Evolutionary conservation across 352 stramenopile genomes (phyloP).

Genomic region (Phytopythium montanum): DNA sequence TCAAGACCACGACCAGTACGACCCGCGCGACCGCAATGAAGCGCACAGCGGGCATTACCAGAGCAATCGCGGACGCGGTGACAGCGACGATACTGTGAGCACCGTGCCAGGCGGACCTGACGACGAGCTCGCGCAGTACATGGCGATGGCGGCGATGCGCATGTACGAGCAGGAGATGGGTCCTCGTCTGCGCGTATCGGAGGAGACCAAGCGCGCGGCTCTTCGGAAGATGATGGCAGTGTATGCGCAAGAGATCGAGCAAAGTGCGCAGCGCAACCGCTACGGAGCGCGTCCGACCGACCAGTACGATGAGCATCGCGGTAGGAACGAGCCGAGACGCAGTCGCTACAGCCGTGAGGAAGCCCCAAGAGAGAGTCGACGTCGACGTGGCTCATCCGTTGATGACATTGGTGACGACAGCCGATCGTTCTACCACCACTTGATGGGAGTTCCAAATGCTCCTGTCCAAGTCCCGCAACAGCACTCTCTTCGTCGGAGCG

Average conservation of each 20-base stretch:
- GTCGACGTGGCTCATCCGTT: constrained; percentile 3
- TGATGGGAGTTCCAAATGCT: constrained; percentile 1
- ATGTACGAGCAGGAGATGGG: constrained; percentile 70
- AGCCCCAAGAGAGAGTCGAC: background rate
- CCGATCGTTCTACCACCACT: constrained; percentile 3
- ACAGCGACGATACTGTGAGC: background rate
- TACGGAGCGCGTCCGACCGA: background rate
- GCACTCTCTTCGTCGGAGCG: constrained; percentile 8
- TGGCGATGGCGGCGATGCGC: constrained; percentile 75
- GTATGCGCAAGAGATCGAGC: constrained; percentile 67
- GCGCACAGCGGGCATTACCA: background rate
- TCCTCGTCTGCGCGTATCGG: constrained; percentile 31
- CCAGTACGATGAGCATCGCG: background rate
- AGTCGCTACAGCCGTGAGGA: constrained; percentile 16
- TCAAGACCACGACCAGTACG: background rate
- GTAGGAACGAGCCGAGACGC: background rate
- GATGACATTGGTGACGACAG: constrained; percentile 8
- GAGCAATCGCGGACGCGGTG: background rate
- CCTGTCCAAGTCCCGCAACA: background rate
- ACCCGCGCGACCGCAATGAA: background rate
- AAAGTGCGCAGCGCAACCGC: constrained; percentile 6
- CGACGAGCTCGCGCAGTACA: constrained; percentile 48
- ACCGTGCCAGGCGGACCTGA: background rate
- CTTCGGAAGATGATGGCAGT: constrained; percentile 76
- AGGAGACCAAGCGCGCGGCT: constrained; percentile 54